These are phyloP conservation scores for Inga laurina DNA, from an alignment of 306 rosid genomes.

Conservation along the genomic window DNA sequence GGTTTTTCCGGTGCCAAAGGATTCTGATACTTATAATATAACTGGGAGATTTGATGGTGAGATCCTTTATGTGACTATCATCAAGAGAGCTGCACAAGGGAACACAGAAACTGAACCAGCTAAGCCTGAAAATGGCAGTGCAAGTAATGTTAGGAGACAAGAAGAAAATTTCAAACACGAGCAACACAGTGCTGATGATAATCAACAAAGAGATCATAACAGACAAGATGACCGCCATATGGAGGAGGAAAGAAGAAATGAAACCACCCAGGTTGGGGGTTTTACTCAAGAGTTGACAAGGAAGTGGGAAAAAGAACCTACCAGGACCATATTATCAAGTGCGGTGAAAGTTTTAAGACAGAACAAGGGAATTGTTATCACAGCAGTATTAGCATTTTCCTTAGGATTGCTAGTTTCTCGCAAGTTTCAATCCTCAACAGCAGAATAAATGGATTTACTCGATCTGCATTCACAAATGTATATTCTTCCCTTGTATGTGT, in stretches of 20 bases:
- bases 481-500: not conserved
- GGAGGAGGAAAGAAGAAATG: constrained; percentile 21
- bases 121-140: constrained; percentile 14
- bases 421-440: constrained; percentile 33
- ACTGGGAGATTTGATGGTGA: constrained; percentile 54
- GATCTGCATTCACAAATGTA: constrained; percentile 25
- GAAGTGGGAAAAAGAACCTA: constrained; percentile 49
- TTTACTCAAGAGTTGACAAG: constrained; percentile 36
- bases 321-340: constrained; percentile 19
- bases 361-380: constrained; percentile 53
- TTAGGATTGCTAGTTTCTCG: constrained; percentile 52
- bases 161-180: constrained; percentile 23
- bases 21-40: constrained; percentile 49
- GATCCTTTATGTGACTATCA: constrained; percentile 62
- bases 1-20: constrained; percentile 42
- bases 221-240: constrained; percentile 16
- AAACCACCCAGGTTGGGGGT: not conserved
- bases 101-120: constrained; percentile 32
- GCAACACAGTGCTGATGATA: not conserved
- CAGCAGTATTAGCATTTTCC: constrained; percentile 67
- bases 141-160: constrained; percentile 24
- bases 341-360: constrained; percentile 37
- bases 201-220: not conserved
- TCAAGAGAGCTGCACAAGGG: constrained; percentile 36
- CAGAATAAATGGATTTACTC: constrained; percentile 15